Base-by-base conservation (phyloP, 2,329 filamentous ascomycete genomes). In the Venturia nashicola region DNA sequence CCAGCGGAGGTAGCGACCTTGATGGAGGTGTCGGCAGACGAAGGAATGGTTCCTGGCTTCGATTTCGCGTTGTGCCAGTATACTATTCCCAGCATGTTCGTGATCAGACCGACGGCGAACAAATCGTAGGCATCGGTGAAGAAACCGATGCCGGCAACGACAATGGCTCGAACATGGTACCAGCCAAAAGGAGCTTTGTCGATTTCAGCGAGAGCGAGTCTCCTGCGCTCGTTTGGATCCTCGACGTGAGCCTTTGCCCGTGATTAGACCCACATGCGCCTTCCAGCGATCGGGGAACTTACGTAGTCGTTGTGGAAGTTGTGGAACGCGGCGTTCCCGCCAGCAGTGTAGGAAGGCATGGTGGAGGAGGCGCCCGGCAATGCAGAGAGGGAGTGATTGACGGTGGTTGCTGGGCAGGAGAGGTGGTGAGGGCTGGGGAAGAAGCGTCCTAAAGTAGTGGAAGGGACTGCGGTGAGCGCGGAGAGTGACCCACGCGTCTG, bases 101-200 rank as follows among this genome's bases (percentile, higher is more conserved):
- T 89, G 67, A 88, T 79, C 71, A 91, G 79, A 67, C 86, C 87
- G 69, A 88, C 87, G 71, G 87, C 86, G 74, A 94, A 94, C 40
- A 76, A 70, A 67, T 68, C 70, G 76, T 92, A 93, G 14, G 88
- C 88, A 72, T 93, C 90, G 18, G 90, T 93, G 76, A 94, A 94
- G 83, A 95, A 94, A 69, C 90, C 90, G 66, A 93, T 87, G 70
- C 90, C 90, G 39, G 89, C 89, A 32, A 93, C 89, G 9, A 89
- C 77, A 63, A 89, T 83, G 65, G 89, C 87, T 48, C 89, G 83
- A 65, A 92, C 44, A 16, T 46, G 40, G 11, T 39, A 39, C 36
- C 36, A 93, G 71, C 89, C 87, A 66, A 93, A 92, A 3, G 86
- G 86, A 11, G 88, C 89, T 77, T 87, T 87, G 78, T 93, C 89